phyloP scores from a whole-genome alignment of 2,329 filamentous ascomycete genomes.

The Alternaria alternata region DNA sequence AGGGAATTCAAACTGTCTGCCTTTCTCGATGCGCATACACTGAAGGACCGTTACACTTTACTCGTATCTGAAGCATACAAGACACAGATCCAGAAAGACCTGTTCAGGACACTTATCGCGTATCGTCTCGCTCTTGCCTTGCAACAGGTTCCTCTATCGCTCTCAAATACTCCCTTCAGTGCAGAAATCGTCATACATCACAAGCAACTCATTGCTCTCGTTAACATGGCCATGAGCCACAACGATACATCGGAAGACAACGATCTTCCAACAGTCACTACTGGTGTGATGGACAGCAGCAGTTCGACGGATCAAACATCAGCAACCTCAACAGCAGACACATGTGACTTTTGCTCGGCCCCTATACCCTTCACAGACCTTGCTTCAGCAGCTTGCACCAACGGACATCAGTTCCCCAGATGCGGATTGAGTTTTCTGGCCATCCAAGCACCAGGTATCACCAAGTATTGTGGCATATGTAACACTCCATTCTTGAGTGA shows the following conservation, averaged over 20 bases:
- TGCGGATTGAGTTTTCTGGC: slow-evolving; percentile 64
- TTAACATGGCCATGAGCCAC: slow-evolving; percentile 25
- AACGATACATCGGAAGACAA: slow-evolving; percentile 1
- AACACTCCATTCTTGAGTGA: slow-evolving; percentile 59
- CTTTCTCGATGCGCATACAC: slow-evolving; percentile 36
- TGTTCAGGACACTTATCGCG: slow-evolving; percentile 41
- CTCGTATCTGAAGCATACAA: slow-evolving; percentile 41
- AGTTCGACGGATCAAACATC: not conserved
- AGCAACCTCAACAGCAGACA: slow-evolving; percentile 45
- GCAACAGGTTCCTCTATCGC: slow-evolving; percentile 23
- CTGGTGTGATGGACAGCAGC: not conserved
- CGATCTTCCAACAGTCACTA: not conserved
- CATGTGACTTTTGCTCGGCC: slow-evolving; percentile 62
- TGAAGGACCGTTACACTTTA: slow-evolving; percentile 44
- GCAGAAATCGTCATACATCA: slow-evolving; percentile 31
- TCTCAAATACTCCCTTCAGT: slow-evolving; percentile 33
- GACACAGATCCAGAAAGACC: slow-evolving; percentile 20
- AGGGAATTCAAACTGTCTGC: slow-evolving; percentile 29
- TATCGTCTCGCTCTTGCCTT: slow-evolving; percentile 38
- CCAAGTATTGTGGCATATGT: slow-evolving; percentile 64
- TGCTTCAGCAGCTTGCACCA: slow-evolving; percentile 57
- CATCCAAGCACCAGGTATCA: slow-evolving; percentile 62
- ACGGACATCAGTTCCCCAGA: slow-evolving; percentile 63
- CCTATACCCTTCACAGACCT: slow-evolving; percentile 59
- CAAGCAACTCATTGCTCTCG: slow-evolving; percentile 26